These are phyloP conservation scores for Paecilomyces sp. DNA, from an alignment of 2,329 filamentous ascomycete species.

Conservation along the genomic window DNA sequence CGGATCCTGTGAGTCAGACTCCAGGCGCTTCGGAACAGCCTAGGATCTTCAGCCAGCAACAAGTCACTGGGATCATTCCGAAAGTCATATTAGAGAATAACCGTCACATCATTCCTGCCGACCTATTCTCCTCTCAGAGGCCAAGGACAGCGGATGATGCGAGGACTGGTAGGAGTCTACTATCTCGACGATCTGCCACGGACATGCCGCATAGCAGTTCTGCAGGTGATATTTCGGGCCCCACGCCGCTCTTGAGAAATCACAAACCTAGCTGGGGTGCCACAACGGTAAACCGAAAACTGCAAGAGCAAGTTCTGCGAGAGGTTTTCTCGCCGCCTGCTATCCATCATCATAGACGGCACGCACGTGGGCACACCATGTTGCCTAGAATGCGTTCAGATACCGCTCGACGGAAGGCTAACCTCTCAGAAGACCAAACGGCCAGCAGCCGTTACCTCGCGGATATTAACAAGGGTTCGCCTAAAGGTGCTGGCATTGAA, in stretches of 20 bases:
- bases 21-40: constrained; percentile 25
- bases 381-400: constrained; percentile 46
- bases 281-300: constrained; percentile 78
- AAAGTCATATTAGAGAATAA: constrained; percentile 94
- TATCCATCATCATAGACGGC: constrained; percentile 71
- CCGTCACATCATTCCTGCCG: constrained; percentile 81
- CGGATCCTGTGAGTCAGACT: constrained; percentile 1
- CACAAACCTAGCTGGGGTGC: constrained; percentile 68
- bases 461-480: constrained; percentile 11
- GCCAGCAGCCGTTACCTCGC: constrained; percentile 11
- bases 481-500: constrained; percentile 19
- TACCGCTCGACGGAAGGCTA: constrained; percentile 21
- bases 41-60: constrained; percentile 64
- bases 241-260: constrained; percentile 32
- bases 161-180: constrained; percentile 10
- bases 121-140: constrained; percentile 60
- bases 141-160: constrained; percentile 28
- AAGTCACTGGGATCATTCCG: constrained; percentile 67
- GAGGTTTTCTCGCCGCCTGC: constrained; percentile 84
- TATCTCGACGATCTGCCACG: constrained; percentile 10
- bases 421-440: constrained; percentile 27
- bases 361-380: constrained; percentile 55
- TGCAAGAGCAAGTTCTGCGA: constrained; percentile 86
- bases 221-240: constrained; percentile 4
- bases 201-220: constrained; percentile 7